Evolutionary conservation across 805 yeast species (phyloP), one percentile per base, ranked within the genome.

Genomic region (Lipomyces spencermartinsiae): DNA sequence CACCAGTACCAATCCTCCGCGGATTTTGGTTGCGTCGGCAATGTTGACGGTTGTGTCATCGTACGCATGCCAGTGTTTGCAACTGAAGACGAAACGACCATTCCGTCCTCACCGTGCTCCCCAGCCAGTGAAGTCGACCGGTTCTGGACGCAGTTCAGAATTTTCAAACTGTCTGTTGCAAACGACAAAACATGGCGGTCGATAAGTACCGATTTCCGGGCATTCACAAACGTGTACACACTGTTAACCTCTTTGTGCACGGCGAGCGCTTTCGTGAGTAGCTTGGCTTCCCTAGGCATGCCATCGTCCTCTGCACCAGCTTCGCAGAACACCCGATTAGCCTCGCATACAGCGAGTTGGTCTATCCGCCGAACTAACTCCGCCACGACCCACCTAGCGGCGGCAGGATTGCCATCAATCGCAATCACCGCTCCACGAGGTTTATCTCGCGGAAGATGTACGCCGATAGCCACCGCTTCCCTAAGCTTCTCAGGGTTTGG

Each of bases 361-460:
- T 63, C 66, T 25, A 62, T 37, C 12, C 68, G 62, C 29, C 31
- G 53, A 2, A 49, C 16, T 19, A 62, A 22, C 62, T 57, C 60
- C 10, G 55, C 49, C 14, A 58, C 55, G 31, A 54, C 29, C 39
- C 33, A 51, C 4, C 54, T 39, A 16, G 37, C 63, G 8, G 43
- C 66, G 16, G 58, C 61, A 1, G 63, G 56, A 35, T 49, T 25
- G 16, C 70, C 65, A 22, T 68, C 71, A 22, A 68, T 34, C 12
- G 71, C 65, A 55, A 68, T 63, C 8, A 68, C 63, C 31, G 69
- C 69, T 19, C 71, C 71, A 19, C 71, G 71, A 16, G 59, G 62
- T 5, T 35, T 59, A 14, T 58, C 59, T 0, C 56, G 64, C 7
- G 62, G 60, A 5, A 63, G 60, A 7, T 39, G 37, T 6, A 14